Conservation (phyloP, 208 protist species). For the Entamoeba histolytica region DNA sequence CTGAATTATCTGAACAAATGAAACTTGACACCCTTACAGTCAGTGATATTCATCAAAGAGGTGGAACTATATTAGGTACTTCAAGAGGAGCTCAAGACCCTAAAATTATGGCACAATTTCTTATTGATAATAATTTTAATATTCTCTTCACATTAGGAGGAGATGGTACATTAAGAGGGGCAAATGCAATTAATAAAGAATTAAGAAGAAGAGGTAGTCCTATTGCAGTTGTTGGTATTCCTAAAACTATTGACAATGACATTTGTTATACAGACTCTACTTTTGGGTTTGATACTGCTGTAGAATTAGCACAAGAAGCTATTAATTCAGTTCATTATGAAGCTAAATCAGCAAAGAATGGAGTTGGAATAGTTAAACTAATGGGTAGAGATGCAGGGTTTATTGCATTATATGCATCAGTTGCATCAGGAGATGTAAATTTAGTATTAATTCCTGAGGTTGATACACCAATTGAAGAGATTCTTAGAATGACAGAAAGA, state of each 20-base stretch:
- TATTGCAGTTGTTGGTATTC: neutral
- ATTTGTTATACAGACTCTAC: neutral
- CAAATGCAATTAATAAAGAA: neutral
- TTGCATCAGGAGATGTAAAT: neutral
- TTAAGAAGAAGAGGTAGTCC: neutral
- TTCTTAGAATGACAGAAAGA: neutral
- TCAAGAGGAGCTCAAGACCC: neutral
- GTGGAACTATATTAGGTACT: neutral
- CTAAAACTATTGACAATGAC: conserved; percentile 1
- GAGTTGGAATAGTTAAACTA: neutral
- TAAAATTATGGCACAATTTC: neutral
- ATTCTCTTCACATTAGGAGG: neutral
- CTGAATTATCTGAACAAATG: neutral
- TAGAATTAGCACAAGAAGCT: neutral
- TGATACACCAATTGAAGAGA: neutral
- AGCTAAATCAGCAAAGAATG: neutral
- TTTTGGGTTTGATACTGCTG: neutral
- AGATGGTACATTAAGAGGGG: neutral
- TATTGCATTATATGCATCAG: neutral
- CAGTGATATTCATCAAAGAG: neutral
- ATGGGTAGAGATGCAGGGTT: neutral
- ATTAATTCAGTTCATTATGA: neutral
- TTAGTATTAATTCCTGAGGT: neutral
- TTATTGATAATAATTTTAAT: neutral
- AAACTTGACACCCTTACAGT: neutral